Conservation (phyloP, 148 eudicot genomes). For the Amaranthus hypochondriacus region DNA sequence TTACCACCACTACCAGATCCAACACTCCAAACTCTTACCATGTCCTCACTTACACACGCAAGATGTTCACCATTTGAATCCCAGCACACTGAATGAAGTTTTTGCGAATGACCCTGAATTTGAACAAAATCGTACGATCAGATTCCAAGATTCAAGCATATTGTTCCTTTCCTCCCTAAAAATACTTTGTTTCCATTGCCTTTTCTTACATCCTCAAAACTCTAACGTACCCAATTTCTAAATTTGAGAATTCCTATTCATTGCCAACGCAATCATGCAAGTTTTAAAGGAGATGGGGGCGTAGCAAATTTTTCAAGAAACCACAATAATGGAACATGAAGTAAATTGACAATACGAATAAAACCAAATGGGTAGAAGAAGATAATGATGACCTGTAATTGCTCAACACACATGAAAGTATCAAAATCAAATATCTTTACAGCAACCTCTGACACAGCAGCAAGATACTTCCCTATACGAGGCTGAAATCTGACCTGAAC, state of each 20-base stretch:
- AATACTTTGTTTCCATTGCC: no score
- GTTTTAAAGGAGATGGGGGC: no score
- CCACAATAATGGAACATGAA: not conserved
- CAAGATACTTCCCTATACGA: slow-evolving; percentile 36
- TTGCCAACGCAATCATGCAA: no score
- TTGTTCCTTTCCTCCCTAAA: no score
- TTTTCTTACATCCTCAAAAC: no score
- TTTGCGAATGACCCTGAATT: slow-evolving; percentile 48
- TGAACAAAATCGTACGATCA: slow-evolving; percentile 11
- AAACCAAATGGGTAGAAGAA: not conserved
- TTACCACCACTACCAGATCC: slow-evolving; percentile 24
- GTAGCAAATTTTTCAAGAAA: not conserved
- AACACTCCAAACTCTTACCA: slow-evolving; percentile 54
- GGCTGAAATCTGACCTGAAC: slow-evolving; percentile 46
- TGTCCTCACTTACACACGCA: slow-evolving; percentile 60
- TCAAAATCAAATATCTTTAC: slow-evolving; percentile 35
- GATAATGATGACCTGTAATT: slow-evolving; percentile 24
- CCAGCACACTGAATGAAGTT: slow-evolving; percentile 52
- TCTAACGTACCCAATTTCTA: no score
- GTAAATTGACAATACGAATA: not conserved
- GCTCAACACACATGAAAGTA: slow-evolving; percentile 19
- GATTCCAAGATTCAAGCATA: not conserved
- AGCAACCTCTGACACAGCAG: slow-evolving; percentile 36
- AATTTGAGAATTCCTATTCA: no score
- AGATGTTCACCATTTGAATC: slow-evolving; percentile 52